Evolutionary conservation across 768 basidiomycete species (phyloP), one percentile per base, ranked within the genome.

Genomic region (Podaxis carcinomalis): DNA sequence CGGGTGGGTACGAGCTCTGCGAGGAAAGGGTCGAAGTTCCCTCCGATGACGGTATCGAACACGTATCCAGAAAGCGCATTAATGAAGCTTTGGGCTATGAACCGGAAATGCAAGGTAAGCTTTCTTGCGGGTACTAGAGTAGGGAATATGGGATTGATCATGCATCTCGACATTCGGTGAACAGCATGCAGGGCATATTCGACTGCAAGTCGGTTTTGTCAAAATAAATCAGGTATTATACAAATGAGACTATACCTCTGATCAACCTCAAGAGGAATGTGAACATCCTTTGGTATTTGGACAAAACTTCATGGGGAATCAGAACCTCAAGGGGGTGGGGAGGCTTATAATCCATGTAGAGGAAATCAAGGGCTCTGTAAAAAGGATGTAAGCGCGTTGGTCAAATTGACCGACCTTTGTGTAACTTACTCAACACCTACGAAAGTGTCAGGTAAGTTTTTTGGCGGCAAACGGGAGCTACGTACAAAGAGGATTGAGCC

Each of bases 271-370:
- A 75, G 51, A 93, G 81, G 66, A 94, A 87, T 0, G 89, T 80
- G 70, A 94, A 93, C 63, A 95, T 77, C 42, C 90, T 78, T 64
- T 94, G 91, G 68, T 95, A 95, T 69, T 95, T 95, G 4, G 83
- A 86, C n/a, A 95, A 72, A 35, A 90, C 81, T 4, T 83, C 78
- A 0, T 83, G 77, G 1, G 91, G 85, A 35, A 96, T 88, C 9
- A 96, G 69, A 10, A 87, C 79, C 50, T 86, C 83, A 40, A 96
- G 75, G 0, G 92, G 84, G n/a, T 79, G 79, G 1, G 93, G 92
- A n/a, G 92, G 88, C 66, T 89, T 89, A 72, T 96, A 96, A 64
- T 93, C 86, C 77, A 96, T 86, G 68, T 92, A 92, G 13, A 96
- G 74, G 69, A 95, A 96, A 70, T 95, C 94, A 46, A 96, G 71